A percentile compares a stretch with the other conserved stretches of the same genome.
Evolutionary conservation across 2,329 filamentous ascomycete species (phyloP).

Genomic region (Fusarium hostae): DNA sequence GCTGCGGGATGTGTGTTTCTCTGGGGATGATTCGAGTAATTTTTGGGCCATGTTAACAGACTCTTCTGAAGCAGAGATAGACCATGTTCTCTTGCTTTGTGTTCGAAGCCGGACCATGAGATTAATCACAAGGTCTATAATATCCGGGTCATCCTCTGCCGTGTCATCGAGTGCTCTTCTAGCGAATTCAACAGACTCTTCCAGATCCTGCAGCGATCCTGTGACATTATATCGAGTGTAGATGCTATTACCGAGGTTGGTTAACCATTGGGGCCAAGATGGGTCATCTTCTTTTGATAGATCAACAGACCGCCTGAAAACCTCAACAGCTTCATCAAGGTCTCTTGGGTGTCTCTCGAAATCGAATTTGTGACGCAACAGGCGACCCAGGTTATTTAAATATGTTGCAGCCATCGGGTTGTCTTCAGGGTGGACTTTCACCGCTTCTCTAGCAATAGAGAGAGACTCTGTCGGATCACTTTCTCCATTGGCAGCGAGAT

Average conservation of each 20-base stretch:
- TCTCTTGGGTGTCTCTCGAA: neutral
- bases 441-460: neutral
- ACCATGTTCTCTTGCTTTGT: neutral
- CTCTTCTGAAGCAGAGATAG: neutral
- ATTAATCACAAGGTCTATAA: neutral
- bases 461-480: neutral
- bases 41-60: neutral
- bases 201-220: neutral
- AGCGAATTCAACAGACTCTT: neutral
- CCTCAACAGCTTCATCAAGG: neutral
- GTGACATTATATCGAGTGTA: neutral
- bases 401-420: neutral
- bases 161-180: neutral
- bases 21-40: neutral
- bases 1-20: neutral
- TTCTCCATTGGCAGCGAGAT: neutral
- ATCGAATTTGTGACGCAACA: neutral
- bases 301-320: neutral
- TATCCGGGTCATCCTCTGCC: neutral
- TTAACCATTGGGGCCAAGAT: neutral
- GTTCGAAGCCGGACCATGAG: neutral
- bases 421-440: rapidly evolving
- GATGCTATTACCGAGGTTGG: neutral
- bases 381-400: neutral
- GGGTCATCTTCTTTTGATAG: neutral